Conservation (phyloP, 2,329 filamentous ascomycete species). For the Penicillium sp. region DNA sequence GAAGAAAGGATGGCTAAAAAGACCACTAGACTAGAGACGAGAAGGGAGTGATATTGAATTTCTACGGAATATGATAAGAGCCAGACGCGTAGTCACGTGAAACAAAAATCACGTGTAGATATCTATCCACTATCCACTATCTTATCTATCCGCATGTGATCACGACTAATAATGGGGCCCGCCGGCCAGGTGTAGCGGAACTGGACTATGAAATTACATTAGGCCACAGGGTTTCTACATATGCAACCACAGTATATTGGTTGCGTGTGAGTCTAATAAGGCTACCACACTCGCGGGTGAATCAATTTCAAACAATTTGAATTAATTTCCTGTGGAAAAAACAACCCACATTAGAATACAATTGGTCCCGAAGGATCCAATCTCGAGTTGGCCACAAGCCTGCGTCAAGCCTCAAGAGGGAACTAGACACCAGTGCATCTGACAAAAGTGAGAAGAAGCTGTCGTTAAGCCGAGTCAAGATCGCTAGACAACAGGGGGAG, state of each 20-base stretch:
- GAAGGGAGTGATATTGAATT: conserved; percentile 24
- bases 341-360: conserved; percentile 30
- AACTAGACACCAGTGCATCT: neutral
- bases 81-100: conserved; percentile 27
- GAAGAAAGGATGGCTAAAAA: neutral
- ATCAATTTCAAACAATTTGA: neutral
- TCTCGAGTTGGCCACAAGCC: conserved; percentile 19
- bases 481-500: conserved; percentile 26
- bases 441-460: conserved; percentile 8
- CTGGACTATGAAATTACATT: neutral
- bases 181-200: neutral
- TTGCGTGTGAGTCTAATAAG: neutral
- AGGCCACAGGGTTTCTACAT: neutral
- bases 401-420: neutral
- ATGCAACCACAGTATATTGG: neutral
- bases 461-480: conserved; percentile 14
- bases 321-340: conserved; percentile 11
- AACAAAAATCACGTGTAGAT: rapidly evolving
- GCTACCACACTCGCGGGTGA: neutral
- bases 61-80: conserved; percentile 20
- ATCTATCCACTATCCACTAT: neutral
- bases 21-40: conserved; percentile 5
- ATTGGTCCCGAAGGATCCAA: conserved; percentile 23
- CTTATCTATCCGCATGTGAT: neutral
- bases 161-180: neutral